These are phyloP conservation scores for Arthrocladium fulminans DNA, from an alignment of 2,329 filamentous ascomycete species.

Conservation along the genomic window DNA sequence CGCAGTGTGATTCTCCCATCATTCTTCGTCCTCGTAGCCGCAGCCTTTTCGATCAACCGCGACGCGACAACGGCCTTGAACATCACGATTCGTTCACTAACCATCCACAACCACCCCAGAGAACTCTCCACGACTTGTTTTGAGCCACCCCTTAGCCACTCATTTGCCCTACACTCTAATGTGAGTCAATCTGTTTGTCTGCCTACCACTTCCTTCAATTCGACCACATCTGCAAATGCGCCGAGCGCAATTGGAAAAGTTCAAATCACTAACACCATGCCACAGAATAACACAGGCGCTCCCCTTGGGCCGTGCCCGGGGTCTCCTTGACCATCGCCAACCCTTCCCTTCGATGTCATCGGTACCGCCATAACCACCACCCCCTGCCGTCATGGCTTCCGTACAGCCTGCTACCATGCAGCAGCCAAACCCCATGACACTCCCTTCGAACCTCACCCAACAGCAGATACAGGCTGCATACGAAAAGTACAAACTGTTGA, in stretches of 20 bases:
- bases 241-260: conserved; percentile 27
- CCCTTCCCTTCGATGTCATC: conserved; percentile 15
- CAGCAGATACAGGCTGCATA: conserved; percentile 58
- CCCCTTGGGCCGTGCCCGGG: conserved; percentile 8
- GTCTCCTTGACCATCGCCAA: conserved; percentile 10
- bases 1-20: too few species aligned
- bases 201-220: conserved; percentile 3
- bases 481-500: conserved; percentile 85
- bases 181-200: conserved; percentile 8
- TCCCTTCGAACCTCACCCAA: conserved; percentile 61
- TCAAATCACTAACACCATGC: conserved; percentile 24
- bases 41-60: background rate
- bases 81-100: conserved; percentile 1
- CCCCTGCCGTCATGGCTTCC: conserved; percentile 59
- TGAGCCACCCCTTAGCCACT: conserved; percentile 8
- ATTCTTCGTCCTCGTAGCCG: background rate
- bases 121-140: conserved; percentile 1
- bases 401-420: conserved; percentile 65
- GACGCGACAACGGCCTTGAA: conserved; percentile 4
- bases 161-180: conserved; percentile 8
- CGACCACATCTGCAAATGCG: conserved; percentile 14
- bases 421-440: conserved; percentile 49
- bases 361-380: conserved; percentile 13
- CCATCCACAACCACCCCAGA: background rate
- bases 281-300: conserved; percentile 12